Base-by-base conservation (phyloP, 2,329 filamentous ascomycete species). In the Botrytis porri region DNA sequence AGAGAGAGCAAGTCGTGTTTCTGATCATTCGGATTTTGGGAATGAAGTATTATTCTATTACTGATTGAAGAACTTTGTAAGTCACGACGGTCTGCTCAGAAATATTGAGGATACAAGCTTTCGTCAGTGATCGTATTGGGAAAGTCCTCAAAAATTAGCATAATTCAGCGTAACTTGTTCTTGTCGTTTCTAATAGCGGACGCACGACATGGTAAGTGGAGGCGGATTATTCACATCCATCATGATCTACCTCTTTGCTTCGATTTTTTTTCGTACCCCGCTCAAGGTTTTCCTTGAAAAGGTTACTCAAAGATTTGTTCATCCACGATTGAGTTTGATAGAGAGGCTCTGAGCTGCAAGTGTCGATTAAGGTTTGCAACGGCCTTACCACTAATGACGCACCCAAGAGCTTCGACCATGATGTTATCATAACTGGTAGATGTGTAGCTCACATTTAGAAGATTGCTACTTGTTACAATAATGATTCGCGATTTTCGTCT, bases 21-120 rank as follows among this genome's bases (percentile, higher is more conserved):
- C 76, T 18, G 77, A 79, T 73, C 73, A 77, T 29, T 73, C 63
- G 12, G 74, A 78, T 29, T 80, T 78, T 66, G 76, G 73, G 51
- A 76, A 74, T 79, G 22, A 79, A 79, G 67, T 77, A 80, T 74
- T 57, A 76, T 22, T 78, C 80, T 79, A 78, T 78, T 48, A 51
- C 75, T 59, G 10, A 48, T 57, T 3, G 41, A 62, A 48, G 18
- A 6, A n/a, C 3, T 29, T 37, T 32, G 25, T 16, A 32, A 22
- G 4, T 14, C 57, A 0, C 45, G 20, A 70, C 29, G 22, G 4
- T 12, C n/a, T n/a, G 32, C 29, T 62, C 20, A 20, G 32, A 9
- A 10, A 70, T 29, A 25, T 54, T 9, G 16, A 67, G 35, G 5
- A 54, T 67, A 22, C 37, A 48, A 51, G 35, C 35, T 18, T 10